Evolutionary conservation across 345 rosid genomes (phyloP).

Genomic region (Litchi chinensis): DNA sequence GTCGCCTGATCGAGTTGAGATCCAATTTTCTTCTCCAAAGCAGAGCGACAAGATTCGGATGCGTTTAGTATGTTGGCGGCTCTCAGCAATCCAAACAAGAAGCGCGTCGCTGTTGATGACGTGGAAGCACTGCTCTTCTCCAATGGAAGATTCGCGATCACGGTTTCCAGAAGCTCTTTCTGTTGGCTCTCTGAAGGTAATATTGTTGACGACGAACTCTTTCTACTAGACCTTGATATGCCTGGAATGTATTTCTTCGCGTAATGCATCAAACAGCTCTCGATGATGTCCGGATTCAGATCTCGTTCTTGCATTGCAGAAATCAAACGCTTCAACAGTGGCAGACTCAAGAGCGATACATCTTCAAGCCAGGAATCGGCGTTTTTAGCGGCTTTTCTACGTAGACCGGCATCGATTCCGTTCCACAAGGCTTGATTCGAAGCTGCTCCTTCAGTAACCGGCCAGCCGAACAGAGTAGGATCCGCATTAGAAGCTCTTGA

Average conservation of each 20-base stretch:
- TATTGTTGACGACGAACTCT: conserved; percentile 38
- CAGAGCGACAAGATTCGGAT: conserved; percentile 57
- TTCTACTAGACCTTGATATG: conserved; percentile 64
- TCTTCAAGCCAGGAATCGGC: conserved; percentile 76
- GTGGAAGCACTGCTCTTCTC: conserved; percentile 50
- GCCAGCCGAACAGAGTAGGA: conserved; percentile 88
- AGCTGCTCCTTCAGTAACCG: conserved; percentile 52
- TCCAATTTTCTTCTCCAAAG: conserved; percentile 81
- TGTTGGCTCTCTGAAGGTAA: conserved; percentile 68
- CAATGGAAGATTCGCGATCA: conserved; percentile 63
- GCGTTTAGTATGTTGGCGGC: conserved; percentile 84
- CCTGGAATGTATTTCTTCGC: conserved; percentile 88
- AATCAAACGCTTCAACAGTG: conserved; percentile 61
- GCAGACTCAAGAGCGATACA: conserved; percentile 54
- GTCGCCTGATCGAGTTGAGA: conserved; percentile 80
- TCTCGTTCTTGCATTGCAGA: conserved; percentile 57
- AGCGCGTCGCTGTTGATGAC: conserved; percentile 56
- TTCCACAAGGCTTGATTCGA: conserved; percentile 51
- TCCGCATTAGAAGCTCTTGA: conserved; percentile 70
- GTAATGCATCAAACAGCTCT: conserved; percentile 79
- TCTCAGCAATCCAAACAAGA: conserved; percentile 72
- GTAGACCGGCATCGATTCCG: conserved; percentile 50
- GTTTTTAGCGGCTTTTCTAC: conserved; percentile 38
- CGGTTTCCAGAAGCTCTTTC: conserved; percentile 71
- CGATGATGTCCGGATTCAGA: conserved; percentile 61